Percentiles rank a stretch among this genome's conserved stretches.
These are phyloP conservation scores for Begonia loranthoides DNA, from an alignment of 306 rosid species.

Conservation along the genomic window DNA sequence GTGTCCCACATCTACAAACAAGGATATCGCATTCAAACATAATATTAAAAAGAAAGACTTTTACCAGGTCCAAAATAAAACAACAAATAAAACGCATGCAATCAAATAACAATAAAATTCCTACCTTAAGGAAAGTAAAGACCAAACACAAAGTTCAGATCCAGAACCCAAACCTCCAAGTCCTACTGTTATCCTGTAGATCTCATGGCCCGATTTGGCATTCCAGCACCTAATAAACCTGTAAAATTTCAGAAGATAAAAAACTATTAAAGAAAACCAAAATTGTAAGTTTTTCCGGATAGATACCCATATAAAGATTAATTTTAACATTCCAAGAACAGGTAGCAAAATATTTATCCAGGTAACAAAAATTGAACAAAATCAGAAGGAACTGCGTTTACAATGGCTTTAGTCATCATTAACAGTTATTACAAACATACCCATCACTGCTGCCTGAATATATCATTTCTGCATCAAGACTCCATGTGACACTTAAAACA, in stretches of 20 bases:
- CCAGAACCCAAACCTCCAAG: conserved; percentile 71
- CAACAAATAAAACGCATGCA: conserved; percentile 2
- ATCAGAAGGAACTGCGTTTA: no score
- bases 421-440: conserved; percentile 23
- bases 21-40: conserved; percentile 2
- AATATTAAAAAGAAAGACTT: not conserved
- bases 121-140: conserved; percentile 74
- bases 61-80: not conserved
- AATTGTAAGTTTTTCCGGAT: no score
- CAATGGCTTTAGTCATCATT: no score
- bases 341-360: no score
- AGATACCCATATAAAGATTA: no score
- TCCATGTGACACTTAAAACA: conserved; percentile 81
- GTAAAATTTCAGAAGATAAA: conserved; percentile 2
- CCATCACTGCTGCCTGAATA: conserved; percentile 92
- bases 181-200: conserved; percentile 79
- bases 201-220: conserved; percentile 43
- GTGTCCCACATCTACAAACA: conserved; percentile 74
- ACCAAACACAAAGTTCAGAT: conserved; percentile 75
- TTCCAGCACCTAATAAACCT: conserved; percentile 85
- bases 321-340: no score
- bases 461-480: conserved; percentile 51
- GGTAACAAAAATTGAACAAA: no score
- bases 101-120: conserved; percentile 3
- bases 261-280: not conserved